Evolutionary conservation across 305 asterid species (phyloP).

Genomic region (Petunia hybrid): DNA sequence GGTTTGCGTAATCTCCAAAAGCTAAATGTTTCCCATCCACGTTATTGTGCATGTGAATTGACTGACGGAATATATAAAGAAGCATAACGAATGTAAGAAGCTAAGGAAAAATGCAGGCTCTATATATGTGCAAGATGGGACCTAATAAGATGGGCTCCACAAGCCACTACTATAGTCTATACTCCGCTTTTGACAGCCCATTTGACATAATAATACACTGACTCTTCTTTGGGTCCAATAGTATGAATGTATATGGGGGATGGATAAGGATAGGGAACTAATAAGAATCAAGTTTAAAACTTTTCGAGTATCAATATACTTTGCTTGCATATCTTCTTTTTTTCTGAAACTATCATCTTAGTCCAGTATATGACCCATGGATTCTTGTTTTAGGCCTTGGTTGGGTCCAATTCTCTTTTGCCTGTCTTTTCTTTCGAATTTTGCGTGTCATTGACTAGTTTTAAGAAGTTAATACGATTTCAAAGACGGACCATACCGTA

Average conservation of each 20-base stretch:
- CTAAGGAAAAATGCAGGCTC: slow-evolving; percentile 13
- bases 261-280: background rate
- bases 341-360: background rate
- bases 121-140: slow-evolving; percentile 6
- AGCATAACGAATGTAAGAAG: slow-evolving; percentile 11
- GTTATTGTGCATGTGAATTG: slow-evolving; percentile 31
- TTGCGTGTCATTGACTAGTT: background rate
- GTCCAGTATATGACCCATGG: slow-evolving; percentile 7
- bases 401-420: background rate
- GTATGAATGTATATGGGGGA: background rate
- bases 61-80: slow-evolving; percentile 12
- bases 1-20: background rate
- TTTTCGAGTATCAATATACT: background rate
- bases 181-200: slow-evolving; percentile 23
- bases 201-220: background rate
- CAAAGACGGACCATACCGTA: no score
- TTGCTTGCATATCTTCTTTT: slow-evolving; percentile 9
- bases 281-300: background rate
- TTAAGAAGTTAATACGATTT: no score
- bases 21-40: slow-evolving; percentile 4
- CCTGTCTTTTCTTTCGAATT: background rate
- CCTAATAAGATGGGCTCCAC: background rate
- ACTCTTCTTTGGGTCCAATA: background rate
- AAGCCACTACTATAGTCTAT: background rate
- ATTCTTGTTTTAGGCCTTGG: background rate